Percentiles rank a stretch among this genome's conserved stretches.
Conservation (phyloP, 192 early-diverging fungal species). For the Coemansia sp. region DNA sequence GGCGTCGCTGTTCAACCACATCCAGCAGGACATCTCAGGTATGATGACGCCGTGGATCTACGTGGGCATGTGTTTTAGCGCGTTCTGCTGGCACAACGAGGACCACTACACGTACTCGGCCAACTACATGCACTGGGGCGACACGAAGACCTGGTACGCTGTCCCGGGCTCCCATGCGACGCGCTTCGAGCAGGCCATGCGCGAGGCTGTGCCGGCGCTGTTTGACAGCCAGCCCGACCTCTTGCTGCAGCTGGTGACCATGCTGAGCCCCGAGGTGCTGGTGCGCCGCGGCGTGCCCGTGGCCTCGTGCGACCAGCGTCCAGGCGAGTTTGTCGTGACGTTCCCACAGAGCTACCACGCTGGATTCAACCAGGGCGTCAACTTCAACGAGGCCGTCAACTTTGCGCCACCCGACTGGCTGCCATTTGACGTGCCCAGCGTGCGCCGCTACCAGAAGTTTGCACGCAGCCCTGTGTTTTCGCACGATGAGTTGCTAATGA, state of each 20-base stretch:
- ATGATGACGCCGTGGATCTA: slow-evolving; percentile 99
- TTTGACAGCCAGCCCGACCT: slow-evolving; percentile 90
- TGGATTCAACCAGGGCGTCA: slow-evolving; percentile 98
- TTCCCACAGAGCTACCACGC: slow-evolving; percentile 94
- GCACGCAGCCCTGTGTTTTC: slow-evolving; percentile 85
- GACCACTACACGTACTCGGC: slow-evolving; percentile 96
- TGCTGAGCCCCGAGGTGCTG: slow-evolving; percentile 77
- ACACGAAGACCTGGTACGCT: slow-evolving; percentile 98
- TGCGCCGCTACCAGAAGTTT: slow-evolving; percentile 74
- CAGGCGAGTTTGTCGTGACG: slow-evolving; percentile 92
- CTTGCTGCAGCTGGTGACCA: slow-evolving; percentile 90
- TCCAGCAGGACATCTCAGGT: slow-evolving; percentile 90
- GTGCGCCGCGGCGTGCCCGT: slow-evolving; percentile 72
- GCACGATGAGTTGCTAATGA: slow-evolving; percentile 88
- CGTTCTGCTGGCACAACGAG: slow-evolving; percentile 98
- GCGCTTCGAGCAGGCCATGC: slow-evolving; percentile 83
- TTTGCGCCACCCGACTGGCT: slow-evolving; percentile 95
- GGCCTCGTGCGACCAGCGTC: slow-evolving; percentile 77
- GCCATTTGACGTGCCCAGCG: slow-evolving; percentile 74
- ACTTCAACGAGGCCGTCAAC: slow-evolving; percentile 96
- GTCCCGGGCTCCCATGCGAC: slow-evolving; percentile 76
- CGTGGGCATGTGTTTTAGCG: slow-evolving; percentile 91
- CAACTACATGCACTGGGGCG: slow-evolving; percentile 96
- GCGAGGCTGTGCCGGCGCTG: slow-evolving; percentile 73
- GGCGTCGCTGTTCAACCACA: slow-evolving; percentile 81